A percentile compares a stretch with the other conserved stretches of the same genome.
These are phyloP conservation scores for Fragilariopsis cylindrus DNA, from an alignment of 108 stramenopile species.

Conservation along the genomic window DNA sequence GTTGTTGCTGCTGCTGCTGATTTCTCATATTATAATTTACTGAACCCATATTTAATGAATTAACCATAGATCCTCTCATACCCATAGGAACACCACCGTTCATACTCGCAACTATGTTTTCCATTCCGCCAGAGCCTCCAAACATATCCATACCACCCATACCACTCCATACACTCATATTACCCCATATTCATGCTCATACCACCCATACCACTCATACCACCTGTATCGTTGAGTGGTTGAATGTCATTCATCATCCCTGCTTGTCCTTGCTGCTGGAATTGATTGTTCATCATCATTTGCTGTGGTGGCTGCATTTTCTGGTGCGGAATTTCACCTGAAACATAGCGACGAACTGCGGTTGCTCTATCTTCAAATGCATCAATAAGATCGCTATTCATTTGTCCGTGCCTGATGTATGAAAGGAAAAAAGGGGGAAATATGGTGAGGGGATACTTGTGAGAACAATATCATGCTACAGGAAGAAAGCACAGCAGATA, in stretches of 20 bases:
- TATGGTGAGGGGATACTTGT: neutral
- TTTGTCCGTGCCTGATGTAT: constrained; percentile 74
- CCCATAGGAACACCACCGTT: constrained; percentile 9
- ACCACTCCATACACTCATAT: neutral
- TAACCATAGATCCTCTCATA: neutral
- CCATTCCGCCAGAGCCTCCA: constrained; percentile 19
- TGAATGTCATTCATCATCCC: constrained; percentile 26
- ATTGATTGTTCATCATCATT: constrained; percentile 25
- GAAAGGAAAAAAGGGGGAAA: neutral
- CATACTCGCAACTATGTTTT: constrained; percentile 13
- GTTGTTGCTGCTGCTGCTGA: neutral
- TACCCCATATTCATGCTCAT: constrained; percentile 6
- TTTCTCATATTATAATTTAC: neutral
- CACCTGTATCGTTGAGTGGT: constrained; percentile 19
- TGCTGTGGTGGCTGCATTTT: constrained; percentile 23
- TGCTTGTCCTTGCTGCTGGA: constrained; percentile 17
- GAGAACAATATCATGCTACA: neutral
- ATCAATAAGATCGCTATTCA: constrained; percentile 66
- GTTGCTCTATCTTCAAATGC: constrained; percentile 63
- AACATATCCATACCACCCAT: constrained; percentile 42
- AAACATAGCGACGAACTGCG: constrained; percentile 48
- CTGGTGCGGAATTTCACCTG: constrained; percentile 14
- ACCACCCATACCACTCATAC: constrained; percentile 27
- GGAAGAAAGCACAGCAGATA: neutral
- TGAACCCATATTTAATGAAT: neutral